Evolutionary conservation across 495 filamentous ascomycete genomes (phyloP).

Genomic region (Neurospora sp.): DNA sequence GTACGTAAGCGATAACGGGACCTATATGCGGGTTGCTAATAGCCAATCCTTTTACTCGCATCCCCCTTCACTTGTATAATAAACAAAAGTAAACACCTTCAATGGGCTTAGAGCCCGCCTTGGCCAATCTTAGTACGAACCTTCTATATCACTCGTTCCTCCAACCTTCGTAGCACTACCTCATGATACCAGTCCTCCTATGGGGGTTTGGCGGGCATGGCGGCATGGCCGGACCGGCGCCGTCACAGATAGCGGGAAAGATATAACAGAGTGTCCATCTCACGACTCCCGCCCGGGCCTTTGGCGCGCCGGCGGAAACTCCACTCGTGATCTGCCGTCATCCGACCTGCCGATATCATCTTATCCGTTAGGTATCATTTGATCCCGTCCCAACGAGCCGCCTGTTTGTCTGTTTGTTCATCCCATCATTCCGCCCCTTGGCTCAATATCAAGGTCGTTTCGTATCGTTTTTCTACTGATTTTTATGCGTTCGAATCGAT

Average conservation of each 20-base stretch:
- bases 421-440: background rate
- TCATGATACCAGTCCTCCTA: too few relatives aligned
- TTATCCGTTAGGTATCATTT: background rate
- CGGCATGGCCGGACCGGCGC: too few relatives aligned
- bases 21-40: too few relatives aligned
- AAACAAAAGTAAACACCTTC: too few relatives aligned
- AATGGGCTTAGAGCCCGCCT: too few relatives aligned
- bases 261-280: background rate
- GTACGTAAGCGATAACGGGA: too few relatives aligned
- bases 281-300: background rate
- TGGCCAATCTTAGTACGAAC: too few relatives aligned
- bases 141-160: too few relatives aligned
- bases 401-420: background rate
- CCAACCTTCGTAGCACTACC: too few relatives aligned
- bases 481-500: background rate
- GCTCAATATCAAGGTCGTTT: background rate
- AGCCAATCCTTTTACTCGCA: too few relatives aligned
- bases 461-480: background rate
- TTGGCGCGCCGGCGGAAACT: background rate
- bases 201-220: too few relatives aligned
- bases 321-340: background rate
- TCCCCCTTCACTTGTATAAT: too few relatives aligned
- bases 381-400: background rate
- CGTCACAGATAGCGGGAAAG: background rate
- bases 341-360: background rate